Percentiles rank a stretch among this genome's conserved stretches.
phyloP scores from a whole-genome alignment of 2,329 filamentous ascomycete species.

The Microsporum audouinii region DNA sequence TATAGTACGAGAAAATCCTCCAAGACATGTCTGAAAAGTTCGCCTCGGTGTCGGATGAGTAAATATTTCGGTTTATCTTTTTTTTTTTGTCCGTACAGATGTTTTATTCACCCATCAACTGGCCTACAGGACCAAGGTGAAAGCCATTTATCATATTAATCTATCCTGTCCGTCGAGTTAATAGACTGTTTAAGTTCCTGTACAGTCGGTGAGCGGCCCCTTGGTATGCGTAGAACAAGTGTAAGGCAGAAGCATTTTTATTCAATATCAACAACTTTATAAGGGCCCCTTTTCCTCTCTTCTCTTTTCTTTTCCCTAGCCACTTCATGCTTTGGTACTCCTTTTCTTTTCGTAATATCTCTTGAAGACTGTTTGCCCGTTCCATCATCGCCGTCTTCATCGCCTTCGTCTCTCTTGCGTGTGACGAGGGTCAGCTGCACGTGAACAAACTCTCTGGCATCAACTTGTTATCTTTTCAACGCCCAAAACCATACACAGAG shows the following conservation, averaged over 20 bases:
- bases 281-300: neutral
- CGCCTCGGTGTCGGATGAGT: conserved; percentile 90
- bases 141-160: conserved; percentile 1
- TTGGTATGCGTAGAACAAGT: neutral
- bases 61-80: conserved; percentile 24
- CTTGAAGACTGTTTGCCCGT: neutral
- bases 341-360: too few relatives aligned
- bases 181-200: conserved; percentile 3
- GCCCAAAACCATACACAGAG: neutral
- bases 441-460: conserved; percentile 4
- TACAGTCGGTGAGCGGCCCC: neutral
- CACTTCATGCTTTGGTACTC: neutral
- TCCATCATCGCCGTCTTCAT: neutral
- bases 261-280: neutral
- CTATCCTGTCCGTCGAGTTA: neutral
- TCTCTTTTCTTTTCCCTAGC: neutral
- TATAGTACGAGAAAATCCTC: conserved; percentile 78
- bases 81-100: neutral
- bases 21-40: conserved; percentile 96
- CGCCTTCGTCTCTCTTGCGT: neutral
- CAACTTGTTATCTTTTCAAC: neutral
- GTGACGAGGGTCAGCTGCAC: conserved; percentile 1
- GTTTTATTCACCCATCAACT: neutral
- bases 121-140: conserved; percentile 4
- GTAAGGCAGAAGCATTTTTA: neutral